Percentiles rank a stretch among this genome's conserved stretches.
Evolutionary conservation across 1,284 basidiomycete species (phyloP).

Genomic region (Cystobasidiaceae sp.): DNA sequence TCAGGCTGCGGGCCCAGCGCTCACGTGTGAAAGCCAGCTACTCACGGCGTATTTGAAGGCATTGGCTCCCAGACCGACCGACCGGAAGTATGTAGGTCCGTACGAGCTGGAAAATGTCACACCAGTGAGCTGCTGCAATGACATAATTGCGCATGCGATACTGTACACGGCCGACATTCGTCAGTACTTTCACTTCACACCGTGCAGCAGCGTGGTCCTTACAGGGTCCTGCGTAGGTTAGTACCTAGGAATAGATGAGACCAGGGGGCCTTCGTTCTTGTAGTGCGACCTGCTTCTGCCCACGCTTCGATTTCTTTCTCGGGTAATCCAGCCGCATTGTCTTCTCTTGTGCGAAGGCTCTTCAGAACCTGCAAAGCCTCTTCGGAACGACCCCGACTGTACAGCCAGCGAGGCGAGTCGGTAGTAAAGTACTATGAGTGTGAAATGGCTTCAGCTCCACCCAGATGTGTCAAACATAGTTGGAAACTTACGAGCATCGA

Average conservation of each 20-base stretch:
- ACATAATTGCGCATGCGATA: neutral
- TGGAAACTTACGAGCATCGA: no score
- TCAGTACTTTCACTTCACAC: neutral
- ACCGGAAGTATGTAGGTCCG: neutral
- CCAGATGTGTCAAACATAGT: no score
- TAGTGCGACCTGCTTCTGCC: neutral
- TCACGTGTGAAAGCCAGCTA: no score
- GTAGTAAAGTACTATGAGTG: no score
- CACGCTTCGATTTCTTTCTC: neutral
- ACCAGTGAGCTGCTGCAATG: neutral
- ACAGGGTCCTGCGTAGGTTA: neutral
- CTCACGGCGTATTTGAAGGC: neutral
- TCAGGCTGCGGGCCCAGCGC: no score
- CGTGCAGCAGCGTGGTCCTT: neutral
- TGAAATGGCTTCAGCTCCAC: no score
- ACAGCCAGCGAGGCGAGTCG: neutral
- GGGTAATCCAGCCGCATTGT: neutral
- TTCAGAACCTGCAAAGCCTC: neutral
- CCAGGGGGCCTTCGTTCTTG: neutral
- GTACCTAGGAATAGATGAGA: neutral
- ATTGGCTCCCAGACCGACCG: neutral
- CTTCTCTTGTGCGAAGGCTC: neutral
- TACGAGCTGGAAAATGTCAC: neutral
- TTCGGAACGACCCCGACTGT: neutral
- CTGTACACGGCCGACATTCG: neutral